Conservation (phyloP, 495 filamentous ascomycete species). For the Bacidia gigantensis region DNA sequence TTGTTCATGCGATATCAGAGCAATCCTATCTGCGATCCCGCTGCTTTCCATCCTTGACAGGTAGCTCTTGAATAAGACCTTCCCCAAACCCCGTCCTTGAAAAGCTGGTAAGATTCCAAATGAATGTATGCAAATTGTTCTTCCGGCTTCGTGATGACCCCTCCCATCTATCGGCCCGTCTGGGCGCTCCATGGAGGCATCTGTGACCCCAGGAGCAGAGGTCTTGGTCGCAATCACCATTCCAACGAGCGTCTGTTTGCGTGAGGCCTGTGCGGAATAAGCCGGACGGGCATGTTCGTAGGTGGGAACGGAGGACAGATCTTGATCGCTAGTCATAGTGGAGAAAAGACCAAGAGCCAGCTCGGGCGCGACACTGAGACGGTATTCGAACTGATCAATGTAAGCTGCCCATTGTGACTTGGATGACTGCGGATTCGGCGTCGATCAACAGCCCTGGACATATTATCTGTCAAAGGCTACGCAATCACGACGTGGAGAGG, state of each 20-base stretch:
- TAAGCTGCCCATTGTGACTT: not conserved
- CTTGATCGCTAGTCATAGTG: slow-evolving; percentile 33
- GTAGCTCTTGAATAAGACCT: slow-evolving; percentile 60
- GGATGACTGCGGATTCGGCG: not conserved
- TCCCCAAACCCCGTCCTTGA: slow-evolving; percentile 62
- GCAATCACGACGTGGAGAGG: not conserved
- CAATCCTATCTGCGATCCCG: slow-evolving; percentile 54
- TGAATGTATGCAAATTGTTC: slow-evolving; percentile 69
- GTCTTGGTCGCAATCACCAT: slow-evolving; percentile 70
- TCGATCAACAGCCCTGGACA: not conserved
- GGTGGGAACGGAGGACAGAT: slow-evolving; percentile 29
- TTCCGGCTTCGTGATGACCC: slow-evolving; percentile 57
- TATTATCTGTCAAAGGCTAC: not conserved
- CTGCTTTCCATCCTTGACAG: slow-evolving; percentile 54
- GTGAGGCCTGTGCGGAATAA: slow-evolving; percentile 34
- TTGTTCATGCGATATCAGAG: slow-evolving; percentile 63
- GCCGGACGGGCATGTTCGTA: slow-evolving; percentile 33
- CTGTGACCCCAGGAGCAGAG: slow-evolving; percentile 45
- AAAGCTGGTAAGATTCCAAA: slow-evolving; percentile 64
- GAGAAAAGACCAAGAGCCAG: slow-evolving; percentile 71
- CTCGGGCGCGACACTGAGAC: slow-evolving; percentile 63
- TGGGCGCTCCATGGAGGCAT: slow-evolving; percentile 54
- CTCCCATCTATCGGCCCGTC: slow-evolving; percentile 16
- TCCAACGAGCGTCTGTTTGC: slow-evolving; percentile 55
- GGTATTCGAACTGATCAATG: slow-evolving; percentile 59